Evolutionary conservation across 208 protist species (phyloP), one percentile per base, ranked within the genome.

Genomic region (Vickermania spadyakhi): DNA sequence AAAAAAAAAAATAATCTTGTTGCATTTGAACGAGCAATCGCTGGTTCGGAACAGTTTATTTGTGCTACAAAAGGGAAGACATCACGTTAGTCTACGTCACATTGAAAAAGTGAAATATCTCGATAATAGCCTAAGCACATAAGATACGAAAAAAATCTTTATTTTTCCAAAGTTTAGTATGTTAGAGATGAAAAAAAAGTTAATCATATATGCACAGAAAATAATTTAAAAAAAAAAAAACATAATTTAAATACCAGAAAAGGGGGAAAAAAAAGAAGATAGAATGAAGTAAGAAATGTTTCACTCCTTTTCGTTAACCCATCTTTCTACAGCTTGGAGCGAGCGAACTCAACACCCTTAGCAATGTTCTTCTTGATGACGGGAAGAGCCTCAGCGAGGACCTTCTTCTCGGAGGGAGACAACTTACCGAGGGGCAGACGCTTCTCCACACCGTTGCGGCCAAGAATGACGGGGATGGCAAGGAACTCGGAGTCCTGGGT

Each of bases 361-460:
- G 52, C 65, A 63, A 95, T 92, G 66, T 95, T 94, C 62, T 77
- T 81, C 62, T 82, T 72, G 59, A 94, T 73, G 25, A 73, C 70
- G 5, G 57, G 58, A 27, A 84, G 18, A 21, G 73, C 64, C 52
- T 65, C 68, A 50, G 66, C 53, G 29, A 85, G 66, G 0, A 84
- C 23, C 53, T 68, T 59, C 52, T 77, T 56, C 66, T 90, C 82
- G 7, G 36, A 52, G 11, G 58, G 13, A 28, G 65, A 74, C 29
- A 96, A 64, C 29, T 31, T 42, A 1, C 84, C 84, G 31, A 96
- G 71, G n/a, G 86, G 79, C 31, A 96, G 86, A 41, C 80, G 77
- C 52, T 73, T 63, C 60, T 77, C 81, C 53, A 95, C 87, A 36
- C 88, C 88, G 41, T 82, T 72, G 64, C 68, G 69, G 55, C 85